Evolutionary conservation across 768 basidiomycete species (phyloP).

Genomic region (Strobilomyces dryophilus): DNA sequence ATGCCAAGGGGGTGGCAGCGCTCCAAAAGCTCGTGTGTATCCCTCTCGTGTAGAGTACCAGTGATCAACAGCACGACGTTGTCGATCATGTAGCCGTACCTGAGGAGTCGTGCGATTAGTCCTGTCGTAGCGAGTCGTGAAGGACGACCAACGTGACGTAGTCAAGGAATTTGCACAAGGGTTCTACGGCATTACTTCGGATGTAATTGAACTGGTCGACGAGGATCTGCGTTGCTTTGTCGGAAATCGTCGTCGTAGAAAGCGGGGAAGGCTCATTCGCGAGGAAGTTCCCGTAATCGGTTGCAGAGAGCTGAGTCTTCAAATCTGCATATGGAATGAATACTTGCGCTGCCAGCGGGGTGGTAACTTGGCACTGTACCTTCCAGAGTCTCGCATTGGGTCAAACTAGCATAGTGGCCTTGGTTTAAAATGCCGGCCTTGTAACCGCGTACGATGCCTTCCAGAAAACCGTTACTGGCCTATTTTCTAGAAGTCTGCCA

Average conservation of each 20-base stretch:
- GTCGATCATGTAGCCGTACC: constrained; percentile 99
- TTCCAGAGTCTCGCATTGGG: constrained; percentile 96
- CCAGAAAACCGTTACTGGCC: constrained; percentile 74
- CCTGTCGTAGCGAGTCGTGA: background rate
- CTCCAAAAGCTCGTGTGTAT: constrained; percentile 94
- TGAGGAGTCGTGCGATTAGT: constrained; percentile 30
- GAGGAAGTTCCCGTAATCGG: constrained; percentile 98
- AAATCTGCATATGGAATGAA: constrained; percentile 59
- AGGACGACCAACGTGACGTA: constrained; percentile 83
- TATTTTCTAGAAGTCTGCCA: constrained; percentile 32
- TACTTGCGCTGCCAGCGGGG: background rate
- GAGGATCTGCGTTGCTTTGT: constrained; percentile 91
- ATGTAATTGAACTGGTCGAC: constrained; percentile 98
- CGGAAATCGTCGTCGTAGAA: constrained; percentile 92
- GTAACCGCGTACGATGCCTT: constrained; percentile 87
- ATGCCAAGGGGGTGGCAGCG: constrained; percentile 96
- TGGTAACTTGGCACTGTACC: constrained; percentile 43
- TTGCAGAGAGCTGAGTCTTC: constrained; percentile 90
- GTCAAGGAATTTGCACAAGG: constrained; percentile 89
- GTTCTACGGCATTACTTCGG: constrained; percentile 85
- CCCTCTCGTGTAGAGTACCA: constrained; percentile 93
- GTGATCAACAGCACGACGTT: constrained; percentile 97
- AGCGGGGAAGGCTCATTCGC: constrained; percentile 93
- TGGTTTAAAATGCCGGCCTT: constrained; percentile 89
- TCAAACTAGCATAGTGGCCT: constrained; percentile 86